Evolutionary conservation across 2,329 filamentous ascomycete genomes (phyloP).

Genomic region (Ophiostoma perfectum): DNA sequence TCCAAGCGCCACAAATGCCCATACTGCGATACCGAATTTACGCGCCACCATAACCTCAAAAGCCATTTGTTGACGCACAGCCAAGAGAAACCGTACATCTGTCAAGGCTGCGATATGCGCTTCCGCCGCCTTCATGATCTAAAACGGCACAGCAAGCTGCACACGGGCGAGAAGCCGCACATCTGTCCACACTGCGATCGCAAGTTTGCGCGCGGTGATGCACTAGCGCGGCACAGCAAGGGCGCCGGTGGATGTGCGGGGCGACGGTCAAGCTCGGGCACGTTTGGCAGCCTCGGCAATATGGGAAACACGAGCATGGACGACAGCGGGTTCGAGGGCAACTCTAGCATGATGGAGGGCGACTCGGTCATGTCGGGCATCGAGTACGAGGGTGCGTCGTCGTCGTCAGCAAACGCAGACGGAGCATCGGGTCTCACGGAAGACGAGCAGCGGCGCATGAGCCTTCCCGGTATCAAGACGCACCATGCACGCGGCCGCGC

Average conservation of each 20-base stretch:
- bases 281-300: slow-evolving; percentile 58
- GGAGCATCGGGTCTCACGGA: slow-evolving; percentile 30
- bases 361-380: slow-evolving; percentile 54
- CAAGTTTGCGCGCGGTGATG: slow-evolving; percentile 92
- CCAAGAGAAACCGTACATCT: slow-evolving; percentile 96
- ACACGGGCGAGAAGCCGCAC: slow-evolving; percentile 93
- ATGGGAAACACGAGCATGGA: not conserved
- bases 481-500: slow-evolving; percentile 56
- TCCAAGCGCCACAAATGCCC: slow-evolving; percentile 92
- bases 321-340: slow-evolving; percentile 34
- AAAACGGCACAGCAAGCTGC: slow-evolving; percentile 92
- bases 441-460: slow-evolving; percentile 58
- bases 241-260: slow-evolving; percentile 93
- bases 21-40: slow-evolving; percentile 95
- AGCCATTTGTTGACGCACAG: slow-evolving; percentile 95
- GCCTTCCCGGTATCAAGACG: slow-evolving; percentile 67
- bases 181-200: slow-evolving; percentile 92
- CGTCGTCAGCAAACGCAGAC: not conserved
- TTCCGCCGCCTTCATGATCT: slow-evolving; percentile 91
- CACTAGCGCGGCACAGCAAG: slow-evolving; percentile 89
- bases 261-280: slow-evolving; percentile 76
- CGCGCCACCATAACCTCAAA: slow-evolving; percentile 93
- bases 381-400: slow-evolving; percentile 43
- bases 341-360: slow-evolving; percentile 30
- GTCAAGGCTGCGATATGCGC: slow-evolving; percentile 87